Conservation (phyloP, 805 yeast genomes). For the Ogataea salicorniae region DNA sequence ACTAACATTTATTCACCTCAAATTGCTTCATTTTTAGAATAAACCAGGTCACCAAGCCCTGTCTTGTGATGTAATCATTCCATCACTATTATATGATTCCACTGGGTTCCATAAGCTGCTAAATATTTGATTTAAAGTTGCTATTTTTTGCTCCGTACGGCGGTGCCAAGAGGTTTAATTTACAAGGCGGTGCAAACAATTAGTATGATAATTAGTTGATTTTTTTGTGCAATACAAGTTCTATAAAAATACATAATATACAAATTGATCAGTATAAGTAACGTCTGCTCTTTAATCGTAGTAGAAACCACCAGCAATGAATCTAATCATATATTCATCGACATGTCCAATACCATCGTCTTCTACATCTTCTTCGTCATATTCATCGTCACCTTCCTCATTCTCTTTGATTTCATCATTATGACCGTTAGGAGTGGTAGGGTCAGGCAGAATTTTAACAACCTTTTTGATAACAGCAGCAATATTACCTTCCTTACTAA, state of each 20-base stretch:
- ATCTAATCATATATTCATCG: constrained; percentile 94
- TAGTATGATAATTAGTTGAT: too few relatives aligned
- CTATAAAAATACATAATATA: background rate
- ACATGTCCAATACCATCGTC: constrained; percentile 73
- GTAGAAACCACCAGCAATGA: constrained; percentile 78
- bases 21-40: too few relatives aligned
- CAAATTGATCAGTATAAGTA: constrained; percentile 1
- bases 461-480: constrained; percentile 2
- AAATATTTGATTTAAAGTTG: too few relatives aligned
- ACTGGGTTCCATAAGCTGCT: too few relatives aligned
- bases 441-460: constrained; percentile 1
- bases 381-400: constrained; percentile 20
- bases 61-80: too few relatives aligned
- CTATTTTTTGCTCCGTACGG: too few relatives aligned
- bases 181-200: too few relatives aligned
- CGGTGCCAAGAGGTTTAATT: too few relatives aligned
- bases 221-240: too few relatives aligned
- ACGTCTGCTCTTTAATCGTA: constrained; percentile 30
- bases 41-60: too few relatives aligned
- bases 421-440: constrained; percentile 18
- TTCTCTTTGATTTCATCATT: constrained; percentile 19
- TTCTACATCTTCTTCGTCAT: constrained; percentile 45
- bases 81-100: too few relatives aligned
- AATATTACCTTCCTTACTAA: constrained; percentile 9
- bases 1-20: too few relatives aligned